phyloP scores from a whole-genome alignment of 1,284 basidiomycete genomes.

The Leccinum pachyderme region DNA sequence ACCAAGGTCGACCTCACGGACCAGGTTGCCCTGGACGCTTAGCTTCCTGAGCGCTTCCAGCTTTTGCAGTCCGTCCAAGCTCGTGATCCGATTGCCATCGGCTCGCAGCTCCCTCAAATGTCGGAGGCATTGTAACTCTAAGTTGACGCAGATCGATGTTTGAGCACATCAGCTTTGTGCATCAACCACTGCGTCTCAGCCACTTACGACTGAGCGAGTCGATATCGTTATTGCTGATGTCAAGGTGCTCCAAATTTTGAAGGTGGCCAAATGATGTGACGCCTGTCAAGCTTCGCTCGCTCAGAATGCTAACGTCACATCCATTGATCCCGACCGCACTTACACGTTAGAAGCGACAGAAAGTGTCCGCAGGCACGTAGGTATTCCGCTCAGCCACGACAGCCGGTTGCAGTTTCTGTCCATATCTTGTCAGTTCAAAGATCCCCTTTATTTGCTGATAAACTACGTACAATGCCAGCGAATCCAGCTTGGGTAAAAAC shows the following conservation, averaged over 20 bases:
- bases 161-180: background rate
- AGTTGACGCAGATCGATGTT: conserved; percentile 8
- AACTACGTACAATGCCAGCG: conserved; percentile 71
- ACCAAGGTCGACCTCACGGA: conserved; percentile 64
- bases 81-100: conserved; percentile 79
- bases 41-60: conserved; percentile 83
- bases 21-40: conserved; percentile 76
- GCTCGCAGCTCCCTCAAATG: conserved; percentile 88
- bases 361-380: conserved; percentile 74
- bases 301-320: conserved; percentile 18
- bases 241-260: conserved; percentile 81
- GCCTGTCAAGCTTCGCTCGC: conserved; percentile 63
- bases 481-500: conserved; percentile 85
- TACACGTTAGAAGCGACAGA: conserved; percentile 79
- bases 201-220: conserved; percentile 82
- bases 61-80: conserved; percentile 75
- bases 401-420: conserved; percentile 78
- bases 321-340: conserved; percentile 21
- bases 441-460: background rate
- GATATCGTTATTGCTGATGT: conserved; percentile 89
- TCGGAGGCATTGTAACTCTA: conserved; percentile 81
- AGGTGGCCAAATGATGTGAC: conserved; percentile 90
- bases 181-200: background rate
- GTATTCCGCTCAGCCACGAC: conserved; percentile 86
- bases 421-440: conserved; percentile 21